A percentile compares a stretch with the other conserved stretches of the same genome.
Conservation (phyloP, 257 asterid species). For the Orobanche coerulescens region DNA sequence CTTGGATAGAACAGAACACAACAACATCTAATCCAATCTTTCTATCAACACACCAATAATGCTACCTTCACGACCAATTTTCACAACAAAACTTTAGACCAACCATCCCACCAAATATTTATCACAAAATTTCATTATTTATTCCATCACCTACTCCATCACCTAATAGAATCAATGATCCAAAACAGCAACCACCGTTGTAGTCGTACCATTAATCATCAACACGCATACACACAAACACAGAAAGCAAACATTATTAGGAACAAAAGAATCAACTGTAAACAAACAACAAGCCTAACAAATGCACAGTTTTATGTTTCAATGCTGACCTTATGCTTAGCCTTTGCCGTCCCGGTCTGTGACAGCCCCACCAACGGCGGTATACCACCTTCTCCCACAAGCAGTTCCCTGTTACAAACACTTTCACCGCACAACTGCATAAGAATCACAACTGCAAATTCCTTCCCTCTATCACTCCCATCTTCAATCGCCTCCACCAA, state of each 20-base stretch:
- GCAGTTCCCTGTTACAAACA: constrained; percentile 46
- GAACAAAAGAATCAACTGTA: too few species aligned
- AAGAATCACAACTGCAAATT: constrained; percentile 53
- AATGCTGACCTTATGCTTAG: constrained; percentile 58
- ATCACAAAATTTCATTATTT: too few species aligned
- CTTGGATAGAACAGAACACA: neutral
- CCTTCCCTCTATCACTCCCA: constrained; percentile 55
- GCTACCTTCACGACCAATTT: too few species aligned
- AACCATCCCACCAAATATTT: too few species aligned
- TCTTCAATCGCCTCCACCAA: constrained; percentile 65
- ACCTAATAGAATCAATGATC: too few species aligned
- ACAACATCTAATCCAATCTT: neutral
- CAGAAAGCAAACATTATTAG: neutral
- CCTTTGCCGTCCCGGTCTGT: constrained; percentile 53
- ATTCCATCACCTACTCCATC: too few species aligned
- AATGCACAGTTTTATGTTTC: neutral
- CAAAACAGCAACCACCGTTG: too few species aligned
- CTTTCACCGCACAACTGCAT: constrained; percentile 52
- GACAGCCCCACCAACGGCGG: constrained; percentile 70
- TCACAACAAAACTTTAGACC: too few species aligned
- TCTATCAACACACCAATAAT: neutral
- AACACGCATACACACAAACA: too few species aligned
- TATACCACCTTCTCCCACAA: constrained; percentile 65
- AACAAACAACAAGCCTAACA: neutral
- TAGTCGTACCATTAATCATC: too few species aligned